A percentile compares a stretch with the other conserved stretches of the same genome.
Conservation (phyloP, 2,329 filamentous ascomycete species). For the Aureobasidium sp. region DNA sequence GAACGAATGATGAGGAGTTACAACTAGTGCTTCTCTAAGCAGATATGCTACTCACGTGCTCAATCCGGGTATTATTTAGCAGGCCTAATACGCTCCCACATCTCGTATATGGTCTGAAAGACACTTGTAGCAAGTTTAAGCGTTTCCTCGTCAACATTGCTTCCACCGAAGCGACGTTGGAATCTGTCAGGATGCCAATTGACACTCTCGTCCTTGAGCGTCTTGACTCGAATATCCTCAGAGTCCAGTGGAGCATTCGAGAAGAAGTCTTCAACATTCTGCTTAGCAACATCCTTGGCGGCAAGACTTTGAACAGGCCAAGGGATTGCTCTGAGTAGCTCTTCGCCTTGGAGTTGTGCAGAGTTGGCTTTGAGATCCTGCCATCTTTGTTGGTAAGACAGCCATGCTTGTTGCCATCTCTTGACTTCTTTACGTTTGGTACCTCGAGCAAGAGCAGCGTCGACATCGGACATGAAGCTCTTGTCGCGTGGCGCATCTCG, state of each 20-base stretch:
- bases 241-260: conserved; percentile 41
- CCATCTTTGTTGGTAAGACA: conserved; percentile 60
- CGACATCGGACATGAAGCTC: conserved; percentile 39
- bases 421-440: conserved; percentile 54
- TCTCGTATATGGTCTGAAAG: conserved; percentile 65
- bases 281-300: conserved; percentile 49
- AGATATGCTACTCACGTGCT: neutral
- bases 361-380: conserved; percentile 34
- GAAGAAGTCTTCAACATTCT: conserved; percentile 64
- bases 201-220: conserved; percentile 77
- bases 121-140: conserved; percentile 79
- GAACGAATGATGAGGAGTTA: neutral
- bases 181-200: conserved; percentile 98
- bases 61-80: neutral
- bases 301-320: conserved; percentile 68
- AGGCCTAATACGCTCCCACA: conserved; percentile 1
- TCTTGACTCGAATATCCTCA: conserved; percentile 32
- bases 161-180: conserved; percentile 73
- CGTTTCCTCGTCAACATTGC: conserved; percentile 60
- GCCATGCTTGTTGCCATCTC: conserved; percentile 56
- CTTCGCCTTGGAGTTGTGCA: neutral
- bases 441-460: conserved; percentile 61
- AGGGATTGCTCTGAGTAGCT: conserved; percentile 38
- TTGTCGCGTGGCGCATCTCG: conserved; percentile 6
- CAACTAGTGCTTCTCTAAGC: neutral